phyloP scores from a whole-genome alignment of 345 rosid genomes.

The Laguncularia racemosa region DNA sequence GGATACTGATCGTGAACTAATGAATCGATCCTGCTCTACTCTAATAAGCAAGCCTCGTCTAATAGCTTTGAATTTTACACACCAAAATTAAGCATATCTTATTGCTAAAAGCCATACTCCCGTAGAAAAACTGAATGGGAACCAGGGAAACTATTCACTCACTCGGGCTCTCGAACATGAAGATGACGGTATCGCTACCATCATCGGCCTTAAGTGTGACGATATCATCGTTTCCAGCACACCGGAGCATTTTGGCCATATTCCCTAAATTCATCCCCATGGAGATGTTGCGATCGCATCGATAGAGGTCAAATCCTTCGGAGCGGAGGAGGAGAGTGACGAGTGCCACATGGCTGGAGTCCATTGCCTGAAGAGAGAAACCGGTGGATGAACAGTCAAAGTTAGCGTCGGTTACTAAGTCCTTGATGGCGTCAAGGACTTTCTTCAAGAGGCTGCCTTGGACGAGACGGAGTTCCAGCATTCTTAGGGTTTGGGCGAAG shows the following conservation, averaged over 20 bases:
- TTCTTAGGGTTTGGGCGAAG: conserved; percentile 6
- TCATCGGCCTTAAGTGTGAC: conserved; percentile 96
- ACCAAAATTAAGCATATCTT: no score
- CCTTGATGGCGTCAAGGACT: conserved; percentile 86
- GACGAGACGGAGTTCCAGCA: conserved; percentile 89
- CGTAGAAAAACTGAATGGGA: not conserved
- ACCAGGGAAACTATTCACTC: conserved; percentile 12
- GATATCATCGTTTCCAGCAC: conserved; percentile 95
- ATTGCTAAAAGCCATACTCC: no score
- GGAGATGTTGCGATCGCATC: conserved; percentile 88
- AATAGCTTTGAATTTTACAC: no score
- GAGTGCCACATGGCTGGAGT: conserved; percentile 97
- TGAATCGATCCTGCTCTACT: no score
- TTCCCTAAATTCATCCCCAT: conserved; percentile 95
- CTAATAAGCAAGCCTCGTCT: no score
- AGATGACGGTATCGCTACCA: conserved; percentile 90
- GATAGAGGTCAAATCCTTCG: conserved; percentile 97
- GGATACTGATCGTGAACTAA: no score
- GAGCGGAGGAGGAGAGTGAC: conserved; percentile 86
- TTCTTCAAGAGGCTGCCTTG: conserved; percentile 95
- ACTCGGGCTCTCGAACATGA: conserved; percentile 99
- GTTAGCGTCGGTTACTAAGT: conserved; percentile 90
- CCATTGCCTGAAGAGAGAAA: conserved; percentile 98
- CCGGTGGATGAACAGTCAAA: conserved; percentile 96
- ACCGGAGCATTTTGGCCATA: conserved; percentile 91